These are phyloP conservation scores for Aspergillus fumigatiaffinis DNA, from an alignment of 2,329 filamentous ascomycete species.

Conservation along the genomic window DNA sequence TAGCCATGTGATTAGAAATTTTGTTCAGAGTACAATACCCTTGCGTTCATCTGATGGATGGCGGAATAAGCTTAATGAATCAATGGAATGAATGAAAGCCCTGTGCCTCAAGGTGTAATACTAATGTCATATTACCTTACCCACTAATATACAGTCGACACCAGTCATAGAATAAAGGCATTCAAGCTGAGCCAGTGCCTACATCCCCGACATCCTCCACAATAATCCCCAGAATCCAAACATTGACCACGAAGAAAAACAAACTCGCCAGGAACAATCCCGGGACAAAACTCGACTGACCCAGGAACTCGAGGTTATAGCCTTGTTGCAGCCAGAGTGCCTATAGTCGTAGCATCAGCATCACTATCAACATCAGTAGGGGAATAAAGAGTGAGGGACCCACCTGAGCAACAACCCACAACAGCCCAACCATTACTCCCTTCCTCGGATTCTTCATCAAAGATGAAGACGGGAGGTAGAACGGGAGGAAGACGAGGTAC, in stretches of 20 bases:
- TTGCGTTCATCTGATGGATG: neutral
- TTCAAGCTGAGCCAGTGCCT: neutral
- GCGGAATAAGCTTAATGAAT: neutral
- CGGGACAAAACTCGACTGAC: slow-evolving; percentile 76
- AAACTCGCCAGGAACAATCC: slow-evolving; percentile 75
- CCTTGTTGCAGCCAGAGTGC: slow-evolving; percentile 71
- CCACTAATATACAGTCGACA: neutral
- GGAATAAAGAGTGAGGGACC: slow-evolving; percentile 13
- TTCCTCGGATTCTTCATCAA: slow-evolving; percentile 58
- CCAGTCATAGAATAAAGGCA: neutral
- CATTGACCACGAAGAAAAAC: slow-evolving; percentile 79
- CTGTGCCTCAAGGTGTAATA: neutral
- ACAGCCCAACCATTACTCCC: slow-evolving; percentile 60
- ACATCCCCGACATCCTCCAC: slow-evolving; percentile 65
- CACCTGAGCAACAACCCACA: slow-evolving; percentile 75
- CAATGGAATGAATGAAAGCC: neutral
- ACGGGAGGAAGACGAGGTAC: slow-evolving; percentile 91
- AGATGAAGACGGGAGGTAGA: slow-evolving; percentile 79
- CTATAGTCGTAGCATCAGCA: slow-evolving; percentile 37
- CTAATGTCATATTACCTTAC: neutral
- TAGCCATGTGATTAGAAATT: neutral
- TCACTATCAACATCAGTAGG: neutral
- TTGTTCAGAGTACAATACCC: neutral
- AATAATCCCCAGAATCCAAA: slow-evolving; percentile 80
- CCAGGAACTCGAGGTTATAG: slow-evolving; percentile 74